Percentiles rank a stretch among this genome's conserved stretches.
Conservation (phyloP, 208 protist species). For the Acanthamoeba sp. region DNA sequence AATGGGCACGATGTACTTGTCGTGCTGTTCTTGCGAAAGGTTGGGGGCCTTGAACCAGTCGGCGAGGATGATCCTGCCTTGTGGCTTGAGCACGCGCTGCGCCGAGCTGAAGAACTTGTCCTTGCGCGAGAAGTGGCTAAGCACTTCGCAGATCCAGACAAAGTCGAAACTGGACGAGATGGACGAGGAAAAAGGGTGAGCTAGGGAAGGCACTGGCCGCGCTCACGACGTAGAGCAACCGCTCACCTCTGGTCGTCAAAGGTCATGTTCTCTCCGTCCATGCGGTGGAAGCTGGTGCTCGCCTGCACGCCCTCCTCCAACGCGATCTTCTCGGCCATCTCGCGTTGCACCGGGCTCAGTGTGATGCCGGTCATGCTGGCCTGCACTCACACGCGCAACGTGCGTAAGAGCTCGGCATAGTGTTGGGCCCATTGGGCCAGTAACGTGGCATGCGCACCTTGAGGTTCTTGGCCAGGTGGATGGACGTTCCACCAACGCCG, state of each 20-base stretch:
- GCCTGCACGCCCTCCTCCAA: background rate
- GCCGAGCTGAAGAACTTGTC: conserved; percentile 44
- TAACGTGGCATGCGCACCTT: background rate
- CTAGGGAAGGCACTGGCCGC: too few relatives aligned
- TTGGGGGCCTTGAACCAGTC: conserved; percentile 46
- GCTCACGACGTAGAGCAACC: background rate
- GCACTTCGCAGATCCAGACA: conserved; percentile 50
- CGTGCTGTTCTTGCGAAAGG: conserved; percentile 16
- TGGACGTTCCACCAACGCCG: conserved; percentile 39
- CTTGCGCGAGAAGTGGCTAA: conserved; percentile 35
- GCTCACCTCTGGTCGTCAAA: conserved; percentile 17
- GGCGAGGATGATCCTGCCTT: background rate
- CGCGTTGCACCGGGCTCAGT: conserved; percentile 6
- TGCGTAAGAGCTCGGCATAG: too few relatives aligned
- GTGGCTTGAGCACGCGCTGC: background rate
- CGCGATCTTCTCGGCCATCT: conserved; percentile 39
- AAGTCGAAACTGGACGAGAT: conserved; percentile 16
- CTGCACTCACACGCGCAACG: background rate
- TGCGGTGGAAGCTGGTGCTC: conserved; percentile 1
- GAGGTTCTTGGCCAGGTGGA: conserved; percentile 44
- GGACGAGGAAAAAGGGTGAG: too few relatives aligned
- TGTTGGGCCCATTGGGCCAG: background rate
- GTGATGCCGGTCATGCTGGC: conserved; percentile 41
- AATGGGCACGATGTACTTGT: conserved; percentile 40
- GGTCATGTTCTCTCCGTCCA: conserved; percentile 53